phyloP scores from a whole-genome alignment of 352 stramenopile genomes.

The Phytophthora uliginosa region DNA sequence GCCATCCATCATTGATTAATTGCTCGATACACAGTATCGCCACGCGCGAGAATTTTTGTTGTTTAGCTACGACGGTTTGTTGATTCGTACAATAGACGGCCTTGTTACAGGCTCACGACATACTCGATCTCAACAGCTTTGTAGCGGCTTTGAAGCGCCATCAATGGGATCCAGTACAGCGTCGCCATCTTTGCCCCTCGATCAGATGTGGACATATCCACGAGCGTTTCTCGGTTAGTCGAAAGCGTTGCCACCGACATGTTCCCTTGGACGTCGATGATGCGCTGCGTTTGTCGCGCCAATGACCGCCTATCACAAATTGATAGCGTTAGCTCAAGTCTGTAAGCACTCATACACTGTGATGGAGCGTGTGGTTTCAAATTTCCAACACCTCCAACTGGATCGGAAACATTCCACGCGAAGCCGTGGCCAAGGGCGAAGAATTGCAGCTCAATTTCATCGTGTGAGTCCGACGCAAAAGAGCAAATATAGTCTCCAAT shows the following conservation, averaged over 20 bases:
- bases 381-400: no score
- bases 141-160: neutral
- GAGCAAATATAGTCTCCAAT: neutral
- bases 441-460: neutral
- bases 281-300: neutral
- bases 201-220: neutral
- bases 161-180: neutral
- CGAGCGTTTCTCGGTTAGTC: neutral
- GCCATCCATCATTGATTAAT: no score
- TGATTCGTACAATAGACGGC: no score
- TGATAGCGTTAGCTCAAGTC: no score
- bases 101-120: neutral
- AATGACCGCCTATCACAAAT: neutral
- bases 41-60: no score
- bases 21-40: no score
- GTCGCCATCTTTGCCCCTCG: neutral
- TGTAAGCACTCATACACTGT: no score
- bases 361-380: no score
- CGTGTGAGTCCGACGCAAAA: neutral
- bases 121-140: neutral
- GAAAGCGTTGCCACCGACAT: neutral
- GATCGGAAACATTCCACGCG: no score
- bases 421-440: neutral
- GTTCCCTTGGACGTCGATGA: neutral
- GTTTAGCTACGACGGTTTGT: no score